phyloP scores from a whole-genome alignment of 371 early-diverging fungal genomes.

The Cladochytrium tenue region DNA sequence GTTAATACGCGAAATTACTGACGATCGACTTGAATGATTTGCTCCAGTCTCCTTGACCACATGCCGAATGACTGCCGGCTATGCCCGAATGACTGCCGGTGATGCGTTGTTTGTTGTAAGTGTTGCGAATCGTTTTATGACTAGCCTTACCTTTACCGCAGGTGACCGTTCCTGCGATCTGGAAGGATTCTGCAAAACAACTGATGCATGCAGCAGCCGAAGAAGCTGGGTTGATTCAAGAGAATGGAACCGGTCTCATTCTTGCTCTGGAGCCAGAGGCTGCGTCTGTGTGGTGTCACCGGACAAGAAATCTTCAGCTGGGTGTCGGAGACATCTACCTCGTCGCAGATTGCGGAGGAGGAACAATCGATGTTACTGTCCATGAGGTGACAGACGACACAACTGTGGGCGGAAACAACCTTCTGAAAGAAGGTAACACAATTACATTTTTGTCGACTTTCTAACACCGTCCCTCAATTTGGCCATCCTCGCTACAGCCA shows the following conservation, averaged over 20 bases:
- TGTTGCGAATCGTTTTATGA: too few relatives aligned
- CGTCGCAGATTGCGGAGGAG: conserved; percentile 22
- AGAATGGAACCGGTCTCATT: background rate
- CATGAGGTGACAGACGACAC: conserved; percentile 5
- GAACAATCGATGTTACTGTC: conserved; percentile 17
- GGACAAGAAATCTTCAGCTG: background rate
- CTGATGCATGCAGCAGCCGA: conserved; percentile 6
- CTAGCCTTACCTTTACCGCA: background rate
- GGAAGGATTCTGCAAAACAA: conserved; percentile 5
- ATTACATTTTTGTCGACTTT: background rate
- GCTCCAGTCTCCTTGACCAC: too few relatives aligned
- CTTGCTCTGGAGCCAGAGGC: conserved; percentile 19
- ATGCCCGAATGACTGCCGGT: too few relatives aligned
- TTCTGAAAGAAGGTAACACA: background rate
- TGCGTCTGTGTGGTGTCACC: conserved; percentile 9
- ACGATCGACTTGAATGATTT: too few relatives aligned
- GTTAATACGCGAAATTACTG: too few relatives aligned
- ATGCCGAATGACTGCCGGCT: too few relatives aligned
- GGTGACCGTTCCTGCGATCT: conserved; percentile 12
- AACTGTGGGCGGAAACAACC: background rate
- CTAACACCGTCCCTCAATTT: background rate
- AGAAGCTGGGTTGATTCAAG: background rate
- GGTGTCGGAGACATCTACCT: conserved; percentile 8
- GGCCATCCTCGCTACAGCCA: background rate
- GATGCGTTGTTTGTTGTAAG: too few relatives aligned